Conservation (phyloP, 129 eudicot species). For the Logfia minima region DNA sequence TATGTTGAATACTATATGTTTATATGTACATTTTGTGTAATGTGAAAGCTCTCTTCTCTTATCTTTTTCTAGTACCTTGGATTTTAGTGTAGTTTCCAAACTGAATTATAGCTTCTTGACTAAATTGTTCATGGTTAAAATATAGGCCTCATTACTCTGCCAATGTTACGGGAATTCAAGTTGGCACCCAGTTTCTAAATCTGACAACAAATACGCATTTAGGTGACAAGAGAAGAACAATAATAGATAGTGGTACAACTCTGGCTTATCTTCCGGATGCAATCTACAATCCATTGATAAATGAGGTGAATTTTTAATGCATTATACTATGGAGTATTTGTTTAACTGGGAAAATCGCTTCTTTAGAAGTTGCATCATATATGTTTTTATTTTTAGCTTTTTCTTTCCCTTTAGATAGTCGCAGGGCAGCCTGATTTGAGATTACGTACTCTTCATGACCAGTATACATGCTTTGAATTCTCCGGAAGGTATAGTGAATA, state of each 20-base stretch:
- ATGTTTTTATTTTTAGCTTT: constrained; percentile 11
- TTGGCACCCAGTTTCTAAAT: constrained; percentile 55
- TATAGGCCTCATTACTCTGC: constrained; percentile 83
- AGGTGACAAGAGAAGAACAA: constrained; percentile 60
- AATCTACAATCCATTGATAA: constrained; percentile 61
- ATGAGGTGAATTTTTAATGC: constrained; percentile 42
- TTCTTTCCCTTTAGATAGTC: constrained; percentile 53
- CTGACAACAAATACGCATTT: constrained; percentile 51
- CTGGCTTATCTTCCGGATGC: constrained; percentile 86
- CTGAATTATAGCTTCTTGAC: not conserved
- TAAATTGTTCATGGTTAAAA: constrained; percentile 7
- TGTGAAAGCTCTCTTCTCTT: not conserved
- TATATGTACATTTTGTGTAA: no score
- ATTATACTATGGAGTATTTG: not conserved
- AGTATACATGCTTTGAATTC: constrained; percentile 85
- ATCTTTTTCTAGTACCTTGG: not conserved
- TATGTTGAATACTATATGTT: not conserved
- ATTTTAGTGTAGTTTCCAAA: not conserved
- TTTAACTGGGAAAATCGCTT: constrained; percentile 26
- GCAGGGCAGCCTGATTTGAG: constrained; percentile 71
- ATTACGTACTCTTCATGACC: constrained; percentile 59
- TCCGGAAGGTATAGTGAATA: constrained; percentile 62
- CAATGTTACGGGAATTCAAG: constrained; percentile 76
- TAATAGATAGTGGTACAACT: constrained; percentile 90
- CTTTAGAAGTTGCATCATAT: constrained; percentile 18